Evolutionary conservation across 2,329 filamentous ascomycete species (phyloP), one percentile per base, ranked within the genome.

Genomic region (Endocalyx cinctus): DNA sequence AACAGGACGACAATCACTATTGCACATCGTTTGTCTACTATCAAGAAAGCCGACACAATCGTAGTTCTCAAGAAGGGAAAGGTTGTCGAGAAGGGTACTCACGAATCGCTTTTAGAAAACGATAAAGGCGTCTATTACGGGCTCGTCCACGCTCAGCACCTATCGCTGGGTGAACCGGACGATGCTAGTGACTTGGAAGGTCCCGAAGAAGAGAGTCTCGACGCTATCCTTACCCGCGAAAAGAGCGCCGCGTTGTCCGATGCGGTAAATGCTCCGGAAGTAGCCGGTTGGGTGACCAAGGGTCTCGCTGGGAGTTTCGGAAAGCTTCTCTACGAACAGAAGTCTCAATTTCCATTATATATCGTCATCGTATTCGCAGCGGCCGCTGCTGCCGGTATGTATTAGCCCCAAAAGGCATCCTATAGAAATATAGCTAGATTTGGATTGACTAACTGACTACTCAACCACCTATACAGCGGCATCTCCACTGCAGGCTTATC

Each of bases 1-100:
- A 71, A 74, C 33, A 67, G 82, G 10, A 87, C 82, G 1, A 86
- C 81, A 0, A 79, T 88, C 38, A 77, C 82, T 14, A 84, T 89
- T 44, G 84, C 85, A 1, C 82, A 88, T 57, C 69, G 83, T 4
- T 65, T 88, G 3, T 84, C 81, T 0, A 88, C 84, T 0, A 84
- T 87, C 48, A 82, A 79, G 55, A 77, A 83, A 43, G 86, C 87
- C 4, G 82, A 94, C 51, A 76, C 79, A 23, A 94, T 94, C 34
- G 66, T 88, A 6, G 87, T 94, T 1, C 59, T 94, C 33, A 72
- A 82, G 30, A 74, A 82, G 46, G 87, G 87, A 2, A 62, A 70
- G 33, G 74, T 87, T 0, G 70, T 82, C 7, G 86, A 94, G 55
- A 66, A 81, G 45, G 87, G 87, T 0, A 87, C 75, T 0, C 87